Base-by-base conservation (phyloP, 495 filamentous ascomycete genomes). In the Aspergillus bertholletiae region DNA sequence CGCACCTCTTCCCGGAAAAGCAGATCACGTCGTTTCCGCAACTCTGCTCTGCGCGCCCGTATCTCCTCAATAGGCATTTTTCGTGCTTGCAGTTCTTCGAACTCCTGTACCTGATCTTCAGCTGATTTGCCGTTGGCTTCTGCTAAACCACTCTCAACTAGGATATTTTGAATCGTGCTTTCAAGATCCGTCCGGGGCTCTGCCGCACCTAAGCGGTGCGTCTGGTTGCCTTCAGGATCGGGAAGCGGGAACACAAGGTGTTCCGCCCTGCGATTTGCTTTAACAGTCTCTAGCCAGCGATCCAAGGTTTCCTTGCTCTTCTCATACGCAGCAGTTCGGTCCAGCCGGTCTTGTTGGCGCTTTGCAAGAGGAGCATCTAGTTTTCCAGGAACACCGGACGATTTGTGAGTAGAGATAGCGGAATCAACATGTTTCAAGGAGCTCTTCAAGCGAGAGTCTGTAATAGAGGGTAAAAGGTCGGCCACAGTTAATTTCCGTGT, bases 201-300 rank as follows among this genome's bases (percentile, higher is more conserved):
- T 7, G 71, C 70, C 8, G 73, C 64, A n/a, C 77, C 76, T 27
- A 78, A 64, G 15, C 73, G 68, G 47, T 78, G 69, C 17, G 58
- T 59, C 67, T 59, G 79, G 66, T 69, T 78, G 54, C 54, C 76
- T 46, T 84, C 77, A 2, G 88, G 86, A 56, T 96, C 88, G 5
- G 84, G 79, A 0, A 97, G 79, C 22, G 94, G 94, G 66, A 97
- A 98, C n/a, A 85, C 76, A 1, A 97, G 74, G 68, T 96, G 93
- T 24, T 97, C 95, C 5, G 94, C 92, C 55, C 90, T 80, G 35
- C 95, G 85, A 68, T 96, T 96, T 24, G 89, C 84, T 69, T 96
- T 96, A 61, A 98, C 92, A 0, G 95, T 97, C 47, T 96, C 93
- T 18, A 86, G 83, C 94, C 94, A 98, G 55, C 89, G 84, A 54